Conservation (phyloP, 805 yeast species). For the Candida multigemmis region DNA sequence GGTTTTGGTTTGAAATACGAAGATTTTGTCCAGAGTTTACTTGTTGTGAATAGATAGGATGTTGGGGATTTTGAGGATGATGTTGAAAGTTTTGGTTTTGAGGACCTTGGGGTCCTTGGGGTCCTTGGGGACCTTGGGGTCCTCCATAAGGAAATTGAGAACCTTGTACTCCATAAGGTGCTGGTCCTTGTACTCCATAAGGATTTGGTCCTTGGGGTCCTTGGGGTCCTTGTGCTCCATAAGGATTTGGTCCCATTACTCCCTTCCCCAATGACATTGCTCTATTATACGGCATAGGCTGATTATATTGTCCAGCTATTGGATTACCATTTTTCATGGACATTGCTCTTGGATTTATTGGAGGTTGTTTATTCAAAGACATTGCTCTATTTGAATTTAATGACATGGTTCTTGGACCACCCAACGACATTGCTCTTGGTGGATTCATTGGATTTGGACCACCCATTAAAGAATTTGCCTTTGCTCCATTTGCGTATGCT, state of each 20-base stretch:
- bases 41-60: too few species aligned
- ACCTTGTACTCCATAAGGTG: too few species aligned
- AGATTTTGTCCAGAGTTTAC: too few species aligned
- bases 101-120: background rate
- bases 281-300: background rate
- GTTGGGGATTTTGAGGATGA: too few species aligned
- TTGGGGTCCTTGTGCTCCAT: background rate
- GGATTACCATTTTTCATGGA: constrained; percentile 5
- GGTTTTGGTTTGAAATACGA: too few species aligned
- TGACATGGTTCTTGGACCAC: constrained; percentile 33
- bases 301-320: constrained; percentile 1
- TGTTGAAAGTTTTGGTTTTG: too few species aligned
- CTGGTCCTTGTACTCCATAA: background rate
- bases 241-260: constrained; percentile 1
- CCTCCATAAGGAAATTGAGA: too few species aligned
- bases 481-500: constrained; percentile 38
- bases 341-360: constrained; percentile 10
- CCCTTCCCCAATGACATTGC: constrained; percentile 3
- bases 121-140: too few species aligned
- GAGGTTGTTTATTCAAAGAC: constrained; percentile 9
- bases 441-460: constrained; percentile 21
- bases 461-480: constrained; percentile 32
- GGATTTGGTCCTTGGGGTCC: background rate
- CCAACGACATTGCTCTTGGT: constrained; percentile 24
- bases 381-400: constrained; percentile 14